A percentile compares a stretch with the other conserved stretches of the same genome.
Evolutionary conservation across 768 basidiomycete genomes (phyloP).

Genomic region (Scleroderma citrinum): DNA sequence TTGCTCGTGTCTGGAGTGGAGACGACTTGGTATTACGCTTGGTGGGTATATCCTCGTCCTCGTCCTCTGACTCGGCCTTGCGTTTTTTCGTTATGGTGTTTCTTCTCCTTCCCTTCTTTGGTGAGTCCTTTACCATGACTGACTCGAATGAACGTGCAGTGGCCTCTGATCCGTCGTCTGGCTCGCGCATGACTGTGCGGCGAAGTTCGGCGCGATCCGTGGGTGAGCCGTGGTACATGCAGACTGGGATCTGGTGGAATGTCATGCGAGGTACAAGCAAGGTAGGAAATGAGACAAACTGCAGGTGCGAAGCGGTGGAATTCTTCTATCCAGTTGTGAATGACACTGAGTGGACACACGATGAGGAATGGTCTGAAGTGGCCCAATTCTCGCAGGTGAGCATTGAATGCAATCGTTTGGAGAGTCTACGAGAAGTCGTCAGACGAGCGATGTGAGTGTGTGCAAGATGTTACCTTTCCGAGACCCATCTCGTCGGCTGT

Average conservation of each 20-base stretch:
- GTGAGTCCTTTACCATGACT: constrained; percentile 17
- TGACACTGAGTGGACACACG: constrained; percentile 88
- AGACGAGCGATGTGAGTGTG: neutral
- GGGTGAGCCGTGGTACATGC: constrained; percentile 87
- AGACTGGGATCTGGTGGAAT: constrained; percentile 64
- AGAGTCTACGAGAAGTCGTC: constrained; percentile 55
- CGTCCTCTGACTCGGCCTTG: constrained; percentile 11
- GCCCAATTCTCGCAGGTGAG: constrained; percentile 73
- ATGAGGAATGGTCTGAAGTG: constrained; percentile 75
- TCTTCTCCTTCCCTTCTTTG: constrained; percentile 10
- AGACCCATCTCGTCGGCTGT: constrained; percentile 94
- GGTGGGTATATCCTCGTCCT: neutral
- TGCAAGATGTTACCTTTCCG: constrained; percentile 53
- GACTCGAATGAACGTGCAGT: constrained; percentile 18
- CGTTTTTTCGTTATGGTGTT: constrained; percentile 17
- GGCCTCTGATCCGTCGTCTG: constrained; percentile 20
- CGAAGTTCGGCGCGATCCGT: constrained; percentile 78
- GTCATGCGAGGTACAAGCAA: neutral
- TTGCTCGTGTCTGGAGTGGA: constrained; percentile 24
- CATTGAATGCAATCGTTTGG: constrained; percentile 92
- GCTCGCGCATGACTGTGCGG: constrained; percentile 46
- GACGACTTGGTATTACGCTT: neutral
- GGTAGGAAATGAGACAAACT: constrained; percentile 35
- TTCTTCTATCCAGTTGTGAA: constrained; percentile 88
- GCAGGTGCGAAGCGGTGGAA: constrained; percentile 79